Percentiles rank a stretch among this genome's conserved stretches.
Evolutionary conservation across 2,329 filamentous ascomycete species (phyloP).

Genomic region (Didymella keratinophila): DNA sequence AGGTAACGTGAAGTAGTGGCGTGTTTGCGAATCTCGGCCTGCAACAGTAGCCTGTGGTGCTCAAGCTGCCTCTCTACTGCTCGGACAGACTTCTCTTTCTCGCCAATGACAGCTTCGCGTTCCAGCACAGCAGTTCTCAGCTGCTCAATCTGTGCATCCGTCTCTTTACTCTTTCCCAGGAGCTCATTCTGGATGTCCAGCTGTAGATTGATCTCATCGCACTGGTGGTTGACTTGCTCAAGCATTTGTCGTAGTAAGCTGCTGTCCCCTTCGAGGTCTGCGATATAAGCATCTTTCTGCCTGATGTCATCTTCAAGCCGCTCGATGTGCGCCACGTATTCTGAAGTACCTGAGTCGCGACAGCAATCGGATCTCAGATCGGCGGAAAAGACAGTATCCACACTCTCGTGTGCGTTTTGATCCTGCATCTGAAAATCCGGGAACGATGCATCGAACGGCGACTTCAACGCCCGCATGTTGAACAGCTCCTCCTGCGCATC

Average conservation of each 20-base stretch:
- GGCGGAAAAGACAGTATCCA: conserved; percentile 42
- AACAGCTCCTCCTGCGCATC: conserved; percentile 52
- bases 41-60: conserved; percentile 50
- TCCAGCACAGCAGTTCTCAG: conserved; percentile 41
- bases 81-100: conserved; percentile 43
- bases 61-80: conserved; percentile 50
- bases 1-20: conserved; percentile 37
- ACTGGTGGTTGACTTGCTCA: conserved; percentile 34
- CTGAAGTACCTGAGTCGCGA: conserved; percentile 30
- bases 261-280: conserved; percentile 34
- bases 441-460: conserved; percentile 36
- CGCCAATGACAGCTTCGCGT: conserved; percentile 42
- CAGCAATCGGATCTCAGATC: conserved; percentile 27
- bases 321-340: conserved; percentile 41
- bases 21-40: conserved; percentile 52
- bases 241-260: conserved; percentile 29
- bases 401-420: conserved; percentile 33
- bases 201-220: conserved; percentile 34
- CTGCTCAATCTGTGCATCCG: conserved; percentile 41
- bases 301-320: conserved; percentile 45
- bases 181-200: conserved; percentile 42
- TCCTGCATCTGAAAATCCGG: conserved; percentile 17
- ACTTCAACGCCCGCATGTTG: conserved; percentile 39
- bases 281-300: conserved; percentile 38
- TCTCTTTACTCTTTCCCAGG: conserved; percentile 35